A percentile compares a stretch with the other conserved stretches of the same genome.
These are phyloP conservation scores for Selenicereus undatus DNA, from an alignment of 148 eudicot species.

Conservation along the genomic window DNA sequence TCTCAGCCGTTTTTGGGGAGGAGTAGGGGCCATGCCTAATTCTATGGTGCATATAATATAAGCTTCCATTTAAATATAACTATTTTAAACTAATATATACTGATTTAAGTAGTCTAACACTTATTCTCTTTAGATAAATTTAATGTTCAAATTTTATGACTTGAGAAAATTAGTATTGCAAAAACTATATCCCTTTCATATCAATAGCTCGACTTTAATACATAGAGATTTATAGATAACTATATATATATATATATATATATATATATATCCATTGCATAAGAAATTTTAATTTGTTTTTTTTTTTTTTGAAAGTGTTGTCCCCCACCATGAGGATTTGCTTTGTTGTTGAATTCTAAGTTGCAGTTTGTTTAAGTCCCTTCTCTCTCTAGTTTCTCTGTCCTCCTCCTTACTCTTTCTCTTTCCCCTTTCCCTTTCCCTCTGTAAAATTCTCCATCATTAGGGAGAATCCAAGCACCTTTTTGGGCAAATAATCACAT, in stretches of 20 bases:
- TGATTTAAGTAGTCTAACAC: too few relatives aligned
- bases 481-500: conserved; percentile 17
- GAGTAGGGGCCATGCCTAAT: neutral
- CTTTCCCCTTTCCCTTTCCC: conserved; percentile 16
- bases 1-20: conserved; percentile 30
- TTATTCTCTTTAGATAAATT: too few relatives aligned
- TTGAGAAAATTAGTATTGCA: too few relatives aligned
- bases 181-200: too few relatives aligned
- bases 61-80: too few relatives aligned
- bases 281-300: too few relatives aligned
- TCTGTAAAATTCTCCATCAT: conserved; percentile 26
- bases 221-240: too few relatives aligned
- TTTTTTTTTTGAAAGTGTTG: conserved; percentile 14
- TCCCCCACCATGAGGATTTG: conserved; percentile 35
- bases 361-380: conserved; percentile 64
- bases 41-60: conserved; percentile 1
- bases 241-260: too few relatives aligned
- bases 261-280: too few relatives aligned
- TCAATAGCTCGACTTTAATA: too few relatives aligned
- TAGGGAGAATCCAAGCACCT: conserved; percentile 31
- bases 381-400: conserved; percentile 17
- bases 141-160: too few relatives aligned
- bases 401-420: conserved; percentile 13
- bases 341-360: conserved; percentile 78
- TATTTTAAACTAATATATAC: too few relatives aligned